Evolutionary conservation across 2,329 filamentous ascomycete species (phyloP), one percentile per base, ranked within the genome.

Genomic region (Fusarium pseudocircinatum): DNA sequence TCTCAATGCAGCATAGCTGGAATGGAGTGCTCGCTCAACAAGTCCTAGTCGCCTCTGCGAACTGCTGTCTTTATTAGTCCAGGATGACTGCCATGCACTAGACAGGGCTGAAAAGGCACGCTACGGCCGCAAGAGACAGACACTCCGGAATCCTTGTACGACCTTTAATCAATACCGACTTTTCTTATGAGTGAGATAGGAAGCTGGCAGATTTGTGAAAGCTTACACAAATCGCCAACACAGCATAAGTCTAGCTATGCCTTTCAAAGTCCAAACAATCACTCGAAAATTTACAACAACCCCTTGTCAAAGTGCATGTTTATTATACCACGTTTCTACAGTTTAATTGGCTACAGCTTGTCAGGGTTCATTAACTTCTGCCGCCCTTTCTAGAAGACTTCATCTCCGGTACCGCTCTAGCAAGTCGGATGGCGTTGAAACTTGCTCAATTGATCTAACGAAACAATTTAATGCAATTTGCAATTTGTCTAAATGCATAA

Each of bases 361-460:
- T 40, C 60, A 54, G 46, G 53, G 24, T 61, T 53, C 52, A 57
- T 61, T 54, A 61, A 54, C 75, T 77, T 77, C 75, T 74, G 62
- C 63, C 50, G 64, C 61, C 73, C 65, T 67, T 77, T 77, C 75
- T 77, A 77, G 75, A 77, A 76, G 50, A 39, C 65, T 67, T 77
- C 75, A 77, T 77, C 57, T 77, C 75, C 61, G 66, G 47, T 54
- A 52, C 52, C 50, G 44, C 67, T 37, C 64, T 64, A 60, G 52
- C 32, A 49, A 42, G 28, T 50, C 44, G 34, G 39, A 54, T 60
- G 42, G 28, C 64, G 60, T 56, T 53, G 52, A 63, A 60, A 42
- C 54, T 50, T 40, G 43, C 49, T 30, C 63, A 64, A 54, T 57
- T 24, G 32, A n/a, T 34, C 44, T 30, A 53, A 60, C 28, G 52